Evolutionary conservation across 1,139 yeast genomes (phyloP), one percentile per base, ranked within the genome.

Genomic region (Citeromyces hawaiiensis): DNA sequence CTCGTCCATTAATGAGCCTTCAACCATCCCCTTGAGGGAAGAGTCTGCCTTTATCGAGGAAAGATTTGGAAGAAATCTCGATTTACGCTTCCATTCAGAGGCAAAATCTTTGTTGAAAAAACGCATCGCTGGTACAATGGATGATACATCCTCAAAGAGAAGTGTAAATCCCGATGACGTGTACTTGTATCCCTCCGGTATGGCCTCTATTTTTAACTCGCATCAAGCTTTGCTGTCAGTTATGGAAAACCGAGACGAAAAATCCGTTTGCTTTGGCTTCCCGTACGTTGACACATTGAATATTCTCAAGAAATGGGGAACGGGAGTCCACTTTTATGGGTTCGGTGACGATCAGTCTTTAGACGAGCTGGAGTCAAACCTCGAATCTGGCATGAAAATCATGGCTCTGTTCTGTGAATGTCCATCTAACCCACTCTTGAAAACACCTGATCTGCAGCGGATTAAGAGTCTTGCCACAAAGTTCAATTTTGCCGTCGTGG

Each of bases 241-340:
- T 41, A 36, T 39, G 41, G 47, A 45, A 13, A 39, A 43, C 23
- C 50, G 59, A 3, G 64, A 66, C 34, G 66, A 70, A 47, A 83
- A 85, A 56, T 77, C 94, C 0, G 94, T 87, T 1, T 83, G 94
- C 60, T 87, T 83, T 59, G 97, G 98, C 0, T 87, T 88, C 59
- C 96, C 97, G 4, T 91, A 88, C 56, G 93, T 85, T 23, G 98
- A 91, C 55, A 88, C 97, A 0, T 65, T 86, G 43, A 86, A 85
- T 50, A 80, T 91, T 44, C 66, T 91, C 50, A 70, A 72, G 52
- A 88, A 87, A 55, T 91, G 88, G 68, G 97, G 97, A 14, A 87
- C 94, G 5, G 85, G 86, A 33, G 82, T 78, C 33, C 76, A 79
- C 48, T 88, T 87, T 56, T 75, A 78, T 47, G 96, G 96, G 1